Evolutionary conservation across 1,284 basidiomycete genomes (phyloP).

Genomic region (Lentinula novae-zelandiae): DNA sequence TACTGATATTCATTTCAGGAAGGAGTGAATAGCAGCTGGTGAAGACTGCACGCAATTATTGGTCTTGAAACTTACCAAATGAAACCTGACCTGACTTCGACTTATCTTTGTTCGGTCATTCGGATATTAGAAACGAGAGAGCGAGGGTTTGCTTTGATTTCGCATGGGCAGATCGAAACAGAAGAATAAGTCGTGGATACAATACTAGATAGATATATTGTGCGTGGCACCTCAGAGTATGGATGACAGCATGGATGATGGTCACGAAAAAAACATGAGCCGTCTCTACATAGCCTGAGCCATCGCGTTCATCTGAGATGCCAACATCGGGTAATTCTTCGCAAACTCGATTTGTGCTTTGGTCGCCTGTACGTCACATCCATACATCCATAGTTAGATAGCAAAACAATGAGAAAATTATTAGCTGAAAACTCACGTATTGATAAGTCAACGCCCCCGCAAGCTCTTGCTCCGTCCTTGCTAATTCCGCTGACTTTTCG

Average conservation of each 20-base stretch:
- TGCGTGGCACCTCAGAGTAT: neutral
- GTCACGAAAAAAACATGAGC: neutral
- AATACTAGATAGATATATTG: neutral
- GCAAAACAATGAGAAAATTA: constrained; percentile 3
- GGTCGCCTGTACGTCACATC: constrained; percentile 53
- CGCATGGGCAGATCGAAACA: neutral
- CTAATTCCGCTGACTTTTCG: constrained; percentile 79
- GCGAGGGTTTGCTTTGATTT: neutral
- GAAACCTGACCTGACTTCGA: too few relatives aligned
- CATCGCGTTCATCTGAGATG: constrained; percentile 43
- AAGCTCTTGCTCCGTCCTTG: constrained; percentile 90
- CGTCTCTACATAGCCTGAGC: constrained; percentile 1
- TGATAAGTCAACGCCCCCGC: constrained; percentile 87
- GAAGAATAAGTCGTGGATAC: neutral
- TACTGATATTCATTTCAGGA: too few relatives aligned
- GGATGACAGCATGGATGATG: neutral
- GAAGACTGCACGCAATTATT: too few relatives aligned
- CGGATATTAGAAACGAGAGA: neutral
- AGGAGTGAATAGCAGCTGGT: too few relatives aligned
- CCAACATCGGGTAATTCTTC: constrained; percentile 79
- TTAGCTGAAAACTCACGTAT: constrained; percentile 47
- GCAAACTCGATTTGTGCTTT: constrained; percentile 79
- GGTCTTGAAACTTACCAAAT: too few relatives aligned
- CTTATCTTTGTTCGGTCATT: too few relatives aligned
- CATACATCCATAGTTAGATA: too few relatives aligned